Conservation (phyloP, 352 stramenopile genomes). For the Thraustotheca clavata region DNA sequence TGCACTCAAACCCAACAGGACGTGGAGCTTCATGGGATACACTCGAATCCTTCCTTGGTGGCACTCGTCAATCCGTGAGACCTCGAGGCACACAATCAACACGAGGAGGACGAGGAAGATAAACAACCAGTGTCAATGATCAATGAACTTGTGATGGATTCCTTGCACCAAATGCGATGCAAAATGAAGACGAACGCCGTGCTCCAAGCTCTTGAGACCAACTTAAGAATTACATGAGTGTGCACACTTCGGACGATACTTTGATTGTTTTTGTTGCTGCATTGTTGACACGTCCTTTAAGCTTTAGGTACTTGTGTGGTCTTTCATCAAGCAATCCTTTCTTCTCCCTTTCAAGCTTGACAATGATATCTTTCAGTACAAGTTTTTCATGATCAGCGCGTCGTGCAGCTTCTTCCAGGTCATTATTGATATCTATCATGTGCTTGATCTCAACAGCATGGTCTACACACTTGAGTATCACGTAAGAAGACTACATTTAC, state of each 20-base stretch:
- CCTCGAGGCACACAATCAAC: neutral
- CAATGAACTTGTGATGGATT: neutral
- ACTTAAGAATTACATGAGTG: slow-evolving; percentile 38
- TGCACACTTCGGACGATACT: slow-evolving; percentile 50
- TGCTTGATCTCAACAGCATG: slow-evolving; percentile 51
- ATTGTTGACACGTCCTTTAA: slow-evolving; percentile 46
- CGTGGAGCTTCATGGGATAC: slow-evolving; percentile 7
- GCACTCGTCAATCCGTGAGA: neutral
- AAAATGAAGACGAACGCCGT: neutral
- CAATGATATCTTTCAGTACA: slow-evolving; percentile 54
- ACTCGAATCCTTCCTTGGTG: slow-evolving; percentile 12
- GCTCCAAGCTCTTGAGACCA: neutral
- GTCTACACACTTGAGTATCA: slow-evolving; percentile 7
- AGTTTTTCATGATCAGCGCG: slow-evolving; percentile 66
- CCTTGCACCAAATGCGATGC: neutral
- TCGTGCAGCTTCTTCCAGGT: slow-evolving; percentile 61
- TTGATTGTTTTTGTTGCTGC: slow-evolving; percentile 21
- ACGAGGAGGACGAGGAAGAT: slow-evolving; percentile 10
- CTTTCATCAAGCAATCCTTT: slow-evolving; percentile 44
- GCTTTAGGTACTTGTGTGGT: slow-evolving; percentile 56
- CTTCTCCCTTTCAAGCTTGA: slow-evolving; percentile 52
- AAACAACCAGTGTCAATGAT: neutral
- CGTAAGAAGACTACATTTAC: neutral
- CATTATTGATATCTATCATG: slow-evolving; percentile 64
- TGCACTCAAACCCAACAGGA: slow-evolving; percentile 1